Evolutionary conservation across 2,329 filamentous ascomycete genomes (phyloP).

Genomic region (Ceratocystis eucalypticola): DNA sequence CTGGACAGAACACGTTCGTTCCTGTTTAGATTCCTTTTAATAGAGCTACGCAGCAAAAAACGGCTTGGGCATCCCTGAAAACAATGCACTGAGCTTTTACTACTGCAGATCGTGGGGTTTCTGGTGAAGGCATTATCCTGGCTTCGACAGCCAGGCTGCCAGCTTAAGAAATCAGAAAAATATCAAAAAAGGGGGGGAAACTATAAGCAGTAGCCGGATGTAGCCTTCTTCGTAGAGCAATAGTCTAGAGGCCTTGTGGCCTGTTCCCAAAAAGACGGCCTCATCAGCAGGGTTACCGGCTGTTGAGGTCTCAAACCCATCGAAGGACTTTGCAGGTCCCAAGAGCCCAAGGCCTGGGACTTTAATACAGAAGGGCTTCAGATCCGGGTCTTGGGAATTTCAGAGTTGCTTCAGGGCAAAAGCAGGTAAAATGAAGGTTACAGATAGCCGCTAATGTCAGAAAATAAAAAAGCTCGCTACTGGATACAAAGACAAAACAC

Average conservation of each 20-base stretch:
- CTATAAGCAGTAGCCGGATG: not conserved
- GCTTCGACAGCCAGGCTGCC: not conserved
- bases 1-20: not conserved
- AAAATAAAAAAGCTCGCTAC: not conserved
- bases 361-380: not conserved
- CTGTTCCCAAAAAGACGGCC: not conserved
- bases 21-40: not conserved
- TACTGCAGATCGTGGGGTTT: slow-evolving; percentile 1
- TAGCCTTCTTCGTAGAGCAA: not conserved
- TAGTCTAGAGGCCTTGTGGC: not conserved
- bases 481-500: slow-evolving; percentile 4
- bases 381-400: not conserved
- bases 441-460: not conserved
- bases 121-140: not conserved
- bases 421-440: not conserved
- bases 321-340: not conserved
- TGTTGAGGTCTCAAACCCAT: not conserved
- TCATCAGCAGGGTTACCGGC: not conserved
- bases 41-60: not conserved
- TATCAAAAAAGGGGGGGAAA: not conserved
- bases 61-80: not conserved
- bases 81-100: not conserved
- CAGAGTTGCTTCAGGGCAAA: not conserved
- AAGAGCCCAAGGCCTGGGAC: too few species aligned
- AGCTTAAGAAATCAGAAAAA: not conserved